Base-by-base conservation (phyloP, 1,139 yeast species). In the Sugiyamaella japonica region DNA sequence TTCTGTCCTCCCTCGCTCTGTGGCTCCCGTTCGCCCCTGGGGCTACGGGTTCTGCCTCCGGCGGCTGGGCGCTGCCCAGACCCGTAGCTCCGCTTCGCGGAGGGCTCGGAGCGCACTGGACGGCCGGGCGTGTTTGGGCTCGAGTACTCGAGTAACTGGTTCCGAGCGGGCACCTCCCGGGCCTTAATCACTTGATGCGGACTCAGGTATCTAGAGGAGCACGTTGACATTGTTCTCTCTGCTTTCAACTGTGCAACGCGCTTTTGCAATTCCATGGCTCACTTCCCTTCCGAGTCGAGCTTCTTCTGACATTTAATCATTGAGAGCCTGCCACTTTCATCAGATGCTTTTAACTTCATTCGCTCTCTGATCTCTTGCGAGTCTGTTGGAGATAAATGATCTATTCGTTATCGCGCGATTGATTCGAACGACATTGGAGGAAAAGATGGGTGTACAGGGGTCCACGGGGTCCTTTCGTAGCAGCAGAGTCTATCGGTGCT, bases 241-340 rank as follows among this genome's bases (percentile, higher is more conserved):
- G 25, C 25, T 20, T 20, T 20, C 5, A 62, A 45, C 34, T 57
- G 56, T 23, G 63, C 67, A 13, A 66, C 48, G 42, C 58, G 57
- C 43, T 60, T 57, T 52, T 66, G 66, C 32, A 67, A 57, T 37
- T 64, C 66, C 45, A 63, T 25, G 15, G 58, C 58, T 34, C 62
- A 57, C 37, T 60, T 58, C 28, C 70, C 57, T 53, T 66, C 67
- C 10, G 56, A 52, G 50, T 66, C 70, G 7, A 67, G 57, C 52
- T 65, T 66, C 43, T 64, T 62, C 55, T 66, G 68, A 56, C 64
- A 66, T 36, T 67, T 68, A n/a, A 64, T 52, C 53, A 66, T 57
- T 37, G 60, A 40, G 29, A 56, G 56, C 3, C 67, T 57, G 10
- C 67, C 59, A 41, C 61, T 60, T 12, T 66, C 68, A 31, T 66